Percentiles rank a stretch among this genome's conserved stretches.
These are phyloP conservation scores for Aspergillus aculeatus DNA, from an alignment of 2,329 filamentous ascomycete species.

Conservation along the genomic window DNA sequence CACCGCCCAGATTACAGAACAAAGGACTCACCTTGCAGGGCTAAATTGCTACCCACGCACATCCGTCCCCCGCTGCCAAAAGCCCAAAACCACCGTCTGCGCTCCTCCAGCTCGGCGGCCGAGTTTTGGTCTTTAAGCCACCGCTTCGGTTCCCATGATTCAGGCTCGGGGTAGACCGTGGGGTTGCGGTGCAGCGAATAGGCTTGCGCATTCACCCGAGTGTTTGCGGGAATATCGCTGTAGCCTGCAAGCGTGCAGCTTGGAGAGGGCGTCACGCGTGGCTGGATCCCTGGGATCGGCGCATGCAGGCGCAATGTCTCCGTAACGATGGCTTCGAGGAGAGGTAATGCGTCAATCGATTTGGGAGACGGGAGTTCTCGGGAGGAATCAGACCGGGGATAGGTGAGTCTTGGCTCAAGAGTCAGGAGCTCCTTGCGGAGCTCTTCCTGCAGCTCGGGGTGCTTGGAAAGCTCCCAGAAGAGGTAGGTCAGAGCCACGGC, in stretches of 20 bases:
- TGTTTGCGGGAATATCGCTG: slow-evolving; percentile 43
- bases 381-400: slow-evolving; percentile 18
- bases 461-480: slow-evolving; percentile 42
- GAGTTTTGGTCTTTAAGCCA: slow-evolving; percentile 47
- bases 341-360: slow-evolving; percentile 50
- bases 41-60: slow-evolving; percentile 51
- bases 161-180: slow-evolving; percentile 49
- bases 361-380: slow-evolving; percentile 40
- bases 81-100: slow-evolving; percentile 52
- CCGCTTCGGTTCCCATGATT: slow-evolving; percentile 48
- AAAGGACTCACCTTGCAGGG: slow-evolving; percentile 42
- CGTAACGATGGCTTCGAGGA: slow-evolving; percentile 59
- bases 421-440: slow-evolving; percentile 41
- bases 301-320: slow-evolving; percentile 63
- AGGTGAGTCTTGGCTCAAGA: slow-evolving; percentile 32
- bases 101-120: slow-evolving; percentile 40
- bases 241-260: slow-evolving; percentile 41
- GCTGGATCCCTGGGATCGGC: slow-evolving; percentile 62
- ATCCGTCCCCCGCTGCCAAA: slow-evolving; percentile 52
- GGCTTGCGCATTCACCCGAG: slow-evolving; percentile 48
- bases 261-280: slow-evolving; percentile 51
- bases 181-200: slow-evolving; percentile 54
- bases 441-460: slow-evolving; percentile 35
- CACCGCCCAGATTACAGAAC: not conserved
- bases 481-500: slow-evolving; percentile 57